Evolutionary conservation across 2,329 filamentous ascomycete genomes (phyloP).

Genomic region (Septoria petroselini): DNA sequence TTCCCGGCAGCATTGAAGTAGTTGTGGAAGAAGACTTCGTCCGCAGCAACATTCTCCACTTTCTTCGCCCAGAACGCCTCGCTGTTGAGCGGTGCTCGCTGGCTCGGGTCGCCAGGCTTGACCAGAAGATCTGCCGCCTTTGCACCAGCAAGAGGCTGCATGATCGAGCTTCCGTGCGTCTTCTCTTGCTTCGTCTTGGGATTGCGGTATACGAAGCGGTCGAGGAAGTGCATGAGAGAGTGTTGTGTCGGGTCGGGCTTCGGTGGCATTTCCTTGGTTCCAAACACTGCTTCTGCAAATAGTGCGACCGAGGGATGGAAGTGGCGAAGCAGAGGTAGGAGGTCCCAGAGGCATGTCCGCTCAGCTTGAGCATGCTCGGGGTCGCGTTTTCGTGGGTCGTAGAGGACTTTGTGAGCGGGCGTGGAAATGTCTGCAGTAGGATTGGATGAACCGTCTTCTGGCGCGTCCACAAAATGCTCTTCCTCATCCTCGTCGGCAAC

Average conservation of each 20-base stretch:
- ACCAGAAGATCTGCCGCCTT: slow-evolving; percentile 61
- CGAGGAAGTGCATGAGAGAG: slow-evolving; percentile 89
- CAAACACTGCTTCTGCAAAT: slow-evolving; percentile 70
- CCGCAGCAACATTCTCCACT: slow-evolving; percentile 77
- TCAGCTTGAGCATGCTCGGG: slow-evolving; percentile 94
- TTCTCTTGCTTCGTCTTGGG: slow-evolving; percentile 64
- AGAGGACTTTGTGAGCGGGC: slow-evolving; percentile 44
- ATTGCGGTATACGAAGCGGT: slow-evolving; percentile 97
- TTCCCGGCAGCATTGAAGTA: slow-evolving; percentile 75
- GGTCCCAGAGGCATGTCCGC: slow-evolving; percentile 86
- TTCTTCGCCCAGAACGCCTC: slow-evolving; percentile 90
- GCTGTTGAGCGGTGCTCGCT: slow-evolving; percentile 67
- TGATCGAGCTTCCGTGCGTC: slow-evolving; percentile 81
- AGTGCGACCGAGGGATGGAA: slow-evolving; percentile 92
- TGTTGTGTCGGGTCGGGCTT: slow-evolving; percentile 91
- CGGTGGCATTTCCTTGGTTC: slow-evolving; percentile 67
- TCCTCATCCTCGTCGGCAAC: slow-evolving; percentile 69
- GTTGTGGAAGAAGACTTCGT: slow-evolving; percentile 97
- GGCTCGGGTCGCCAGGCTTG: slow-evolving; percentile 49
- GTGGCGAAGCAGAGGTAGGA: slow-evolving; percentile 75
- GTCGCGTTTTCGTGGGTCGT: slow-evolving; percentile 87
- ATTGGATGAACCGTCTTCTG: slow-evolving; percentile 51
- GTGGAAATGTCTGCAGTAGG: slow-evolving; percentile 25
- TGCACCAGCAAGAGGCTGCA: slow-evolving; percentile 80
- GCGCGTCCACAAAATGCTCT: slow-evolving; percentile 66